A percentile compares a stretch with the other conserved stretches of the same genome.
phyloP scores from a whole-genome alignment of 2,329 filamentous ascomycete genomes.

The Arthroderma sp. region DNA sequence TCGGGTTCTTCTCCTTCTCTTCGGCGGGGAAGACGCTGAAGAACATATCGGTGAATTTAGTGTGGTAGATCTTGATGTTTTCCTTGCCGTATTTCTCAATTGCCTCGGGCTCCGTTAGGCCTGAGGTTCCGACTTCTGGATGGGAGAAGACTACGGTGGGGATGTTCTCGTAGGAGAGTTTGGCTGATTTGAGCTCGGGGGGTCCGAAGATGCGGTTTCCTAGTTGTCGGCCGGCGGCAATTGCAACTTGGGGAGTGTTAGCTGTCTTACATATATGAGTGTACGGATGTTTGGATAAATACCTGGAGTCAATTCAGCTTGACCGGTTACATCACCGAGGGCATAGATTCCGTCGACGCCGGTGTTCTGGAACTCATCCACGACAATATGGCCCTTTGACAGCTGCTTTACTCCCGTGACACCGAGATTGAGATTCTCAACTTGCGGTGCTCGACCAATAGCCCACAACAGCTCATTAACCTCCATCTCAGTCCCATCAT shows the following conservation, averaged over 20 bases:
- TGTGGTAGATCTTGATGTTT: conserved; percentile 38
- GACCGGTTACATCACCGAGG: conserved; percentile 39
- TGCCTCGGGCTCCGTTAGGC: conserved; percentile 38
- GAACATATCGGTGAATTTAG: conserved; percentile 38
- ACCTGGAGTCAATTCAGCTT: conserved; percentile 39
- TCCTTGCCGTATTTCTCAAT: conserved; percentile 35
- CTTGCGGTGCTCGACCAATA: conserved; percentile 35
- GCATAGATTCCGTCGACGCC: conserved; percentile 36
- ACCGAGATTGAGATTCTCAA: conserved; percentile 30
- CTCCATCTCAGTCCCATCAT: conserved; percentile 31
- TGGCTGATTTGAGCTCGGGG: conserved; percentile 29
- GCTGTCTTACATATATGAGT: neutral
- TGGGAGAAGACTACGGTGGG: conserved; percentile 42
- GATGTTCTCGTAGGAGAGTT: conserved; percentile 38
- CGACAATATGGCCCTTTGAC: conserved; percentile 28
- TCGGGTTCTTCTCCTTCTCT: conserved; percentile 38
- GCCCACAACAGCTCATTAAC: conserved; percentile 41
- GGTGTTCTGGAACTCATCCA: conserved; percentile 40
- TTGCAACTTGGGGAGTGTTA: conserved; percentile 28
- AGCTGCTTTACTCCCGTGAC: conserved; percentile 30
- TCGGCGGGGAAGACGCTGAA: conserved; percentile 35
- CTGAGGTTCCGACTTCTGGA: conserved; percentile 37
- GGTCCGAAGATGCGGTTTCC: conserved; percentile 39
- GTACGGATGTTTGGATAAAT: conserved; percentile 8
- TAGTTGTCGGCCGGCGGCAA: conserved; percentile 39